phyloP scores from a whole-genome alignment of 306 rosid genomes.

The Vigna angularis region DNA sequence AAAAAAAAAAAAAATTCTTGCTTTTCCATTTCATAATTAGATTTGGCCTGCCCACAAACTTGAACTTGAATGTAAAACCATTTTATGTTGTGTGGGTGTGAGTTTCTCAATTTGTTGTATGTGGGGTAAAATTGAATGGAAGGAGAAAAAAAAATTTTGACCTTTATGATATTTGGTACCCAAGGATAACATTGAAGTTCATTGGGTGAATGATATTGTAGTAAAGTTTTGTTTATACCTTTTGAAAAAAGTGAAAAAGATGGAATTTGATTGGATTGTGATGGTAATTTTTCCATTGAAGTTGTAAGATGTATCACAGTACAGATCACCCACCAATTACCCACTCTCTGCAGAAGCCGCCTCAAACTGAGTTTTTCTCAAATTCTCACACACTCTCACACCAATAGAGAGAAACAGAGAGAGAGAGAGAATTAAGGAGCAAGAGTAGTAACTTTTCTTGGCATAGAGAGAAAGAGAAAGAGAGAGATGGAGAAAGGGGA shows the following conservation, averaged over 20 bases:
- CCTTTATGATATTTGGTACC: no score
- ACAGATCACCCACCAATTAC: conserved; percentile 56
- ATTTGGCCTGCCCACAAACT: no score
- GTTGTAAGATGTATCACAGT: background rate
- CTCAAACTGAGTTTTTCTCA: conserved; percentile 64
- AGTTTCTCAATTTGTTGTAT: no score
- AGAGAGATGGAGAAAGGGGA: conserved; percentile 45
- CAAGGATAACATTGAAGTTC: no score
- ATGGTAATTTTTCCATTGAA: conserved; percentile 38
- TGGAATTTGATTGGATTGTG: conserved; percentile 17
- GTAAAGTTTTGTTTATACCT: background rate
- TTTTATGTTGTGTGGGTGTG: no score
- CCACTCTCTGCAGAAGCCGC: conserved; percentile 67
- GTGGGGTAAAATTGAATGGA: no score
- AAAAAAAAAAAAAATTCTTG: background rate
- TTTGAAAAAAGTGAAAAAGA: background rate
- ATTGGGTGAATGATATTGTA: background rate
- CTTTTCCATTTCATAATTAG: no score
- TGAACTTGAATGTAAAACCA: no score
- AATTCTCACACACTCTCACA: conserved; percentile 26
- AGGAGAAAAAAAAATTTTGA: no score
- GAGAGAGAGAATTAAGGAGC: conserved; percentile 18
- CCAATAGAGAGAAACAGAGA: conserved; percentile 36
- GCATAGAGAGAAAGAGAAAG: conserved; percentile 44
- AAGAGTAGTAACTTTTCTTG: conserved; percentile 37